A percentile compares a stretch with the other conserved stretches of the same genome.
These are phyloP conservation scores for Trypanosoma theileri DNA, from an alignment of 208 protist genomes.

Conservation along the genomic window DNA sequence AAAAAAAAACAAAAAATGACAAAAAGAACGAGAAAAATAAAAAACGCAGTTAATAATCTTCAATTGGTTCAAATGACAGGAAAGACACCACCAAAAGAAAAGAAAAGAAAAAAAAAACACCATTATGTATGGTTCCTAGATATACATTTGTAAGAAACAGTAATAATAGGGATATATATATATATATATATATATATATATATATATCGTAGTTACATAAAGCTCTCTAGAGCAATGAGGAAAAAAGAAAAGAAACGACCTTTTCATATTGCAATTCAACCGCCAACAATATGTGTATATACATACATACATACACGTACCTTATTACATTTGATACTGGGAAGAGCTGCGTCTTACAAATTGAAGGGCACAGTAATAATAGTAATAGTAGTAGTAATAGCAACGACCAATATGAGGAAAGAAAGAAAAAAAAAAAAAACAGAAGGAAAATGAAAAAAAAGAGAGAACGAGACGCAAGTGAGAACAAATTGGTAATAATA, in stretches of 20 bases:
- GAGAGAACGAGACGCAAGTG: no score
- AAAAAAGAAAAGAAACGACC: no score
- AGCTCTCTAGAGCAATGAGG: no score
- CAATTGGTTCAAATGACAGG: slow-evolving; percentile 1
- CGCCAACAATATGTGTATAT: slow-evolving; percentile 8
- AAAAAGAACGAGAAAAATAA: slow-evolving; percentile 9
- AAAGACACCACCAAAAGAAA: not conserved
- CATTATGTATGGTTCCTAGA: not conserved
- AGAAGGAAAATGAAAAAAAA: no score
- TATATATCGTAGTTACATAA: no score
- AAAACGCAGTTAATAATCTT: not conserved
- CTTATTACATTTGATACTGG: not conserved
- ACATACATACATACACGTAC: slow-evolving; percentile 8
- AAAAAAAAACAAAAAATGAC: not conserved
- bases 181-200: not conserved
- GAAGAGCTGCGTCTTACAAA: no score
- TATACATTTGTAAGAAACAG: not conserved
- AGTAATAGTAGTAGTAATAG: not conserved
- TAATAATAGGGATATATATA: not conserved
- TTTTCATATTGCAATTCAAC: not conserved
- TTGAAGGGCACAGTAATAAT: not conserved
- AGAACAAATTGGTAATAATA: no score
- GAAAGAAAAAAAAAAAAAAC: not conserved
- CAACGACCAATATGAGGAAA: not conserved
- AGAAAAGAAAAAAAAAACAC: slow-evolving; percentile 20